Percentiles rank a stretch among this genome's conserved stretches.
phyloP scores from a whole-genome alignment of 139 green algal species.

The Chlamydomonas sphaeroides region DNA sequence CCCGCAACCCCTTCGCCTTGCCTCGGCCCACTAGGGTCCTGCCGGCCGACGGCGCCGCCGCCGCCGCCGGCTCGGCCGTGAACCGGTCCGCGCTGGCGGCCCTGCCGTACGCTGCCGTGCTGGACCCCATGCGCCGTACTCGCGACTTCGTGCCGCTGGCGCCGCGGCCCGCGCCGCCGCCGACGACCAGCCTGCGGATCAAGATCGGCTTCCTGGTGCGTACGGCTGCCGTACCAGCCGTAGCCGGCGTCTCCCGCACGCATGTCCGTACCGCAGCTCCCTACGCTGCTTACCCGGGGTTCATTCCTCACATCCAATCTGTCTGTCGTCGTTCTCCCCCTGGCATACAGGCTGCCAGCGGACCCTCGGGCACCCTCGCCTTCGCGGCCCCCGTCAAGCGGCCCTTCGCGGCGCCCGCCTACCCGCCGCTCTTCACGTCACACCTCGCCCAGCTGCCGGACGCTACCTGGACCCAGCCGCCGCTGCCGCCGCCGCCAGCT shows the following conservation, averaged over 20 bases:
- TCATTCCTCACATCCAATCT: too few species aligned
- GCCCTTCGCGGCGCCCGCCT: background rate
- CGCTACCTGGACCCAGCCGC: background rate
- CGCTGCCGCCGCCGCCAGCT: too few species aligned
- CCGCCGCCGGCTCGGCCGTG: background rate
- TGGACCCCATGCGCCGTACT: background rate
- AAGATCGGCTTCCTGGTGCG: constrained; percentile 8
- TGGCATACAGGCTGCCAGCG: background rate
- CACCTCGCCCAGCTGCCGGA: background rate
- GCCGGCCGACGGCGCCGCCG: too few species aligned
- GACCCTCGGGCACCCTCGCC: background rate
- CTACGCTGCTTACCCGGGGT: too few species aligned
- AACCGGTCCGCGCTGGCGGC: background rate
- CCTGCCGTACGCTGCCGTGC: background rate
- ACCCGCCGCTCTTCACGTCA: background rate
- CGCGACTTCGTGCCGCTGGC: background rate
- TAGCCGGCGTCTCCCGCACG: too few species aligned
- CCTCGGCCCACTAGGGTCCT: too few species aligned
- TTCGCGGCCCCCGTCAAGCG: background rate
- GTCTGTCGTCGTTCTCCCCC: too few species aligned
- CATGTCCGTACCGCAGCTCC: too few species aligned
- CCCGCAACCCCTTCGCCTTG: too few species aligned
- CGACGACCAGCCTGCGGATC: background rate
- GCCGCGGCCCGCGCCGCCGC: background rate
- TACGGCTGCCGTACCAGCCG: too few species aligned